These are phyloP conservation scores for Polysphondylium violaceum DNA, from an alignment of 78 protist genomes.

Conservation along the genomic window DNA sequence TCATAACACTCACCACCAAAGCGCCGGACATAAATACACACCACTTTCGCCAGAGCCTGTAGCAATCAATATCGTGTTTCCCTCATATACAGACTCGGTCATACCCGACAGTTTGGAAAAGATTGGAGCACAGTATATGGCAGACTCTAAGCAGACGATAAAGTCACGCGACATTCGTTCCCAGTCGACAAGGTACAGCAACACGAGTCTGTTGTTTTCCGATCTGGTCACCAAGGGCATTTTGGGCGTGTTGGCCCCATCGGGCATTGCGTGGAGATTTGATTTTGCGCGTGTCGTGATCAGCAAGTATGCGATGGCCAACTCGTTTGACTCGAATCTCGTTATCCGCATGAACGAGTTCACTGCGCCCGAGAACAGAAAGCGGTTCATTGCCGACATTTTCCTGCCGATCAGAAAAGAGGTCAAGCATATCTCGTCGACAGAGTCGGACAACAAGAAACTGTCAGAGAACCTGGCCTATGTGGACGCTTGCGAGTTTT, in stretches of 20 bases:
- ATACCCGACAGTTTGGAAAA: neutral
- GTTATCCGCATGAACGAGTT: constrained; percentile 4
- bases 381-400: constrained; percentile 22
- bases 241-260: constrained; percentile 29
- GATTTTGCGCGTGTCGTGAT: constrained; percentile 20
- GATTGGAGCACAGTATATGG: neutral
- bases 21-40: neutral
- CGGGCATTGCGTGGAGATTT: constrained; percentile 41
- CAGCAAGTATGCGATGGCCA: constrained; percentile 4
- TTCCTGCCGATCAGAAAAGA: constrained; percentile 10
- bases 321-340: too few relatives aligned
- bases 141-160: neutral
- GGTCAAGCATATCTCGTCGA: neutral
- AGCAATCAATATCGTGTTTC: neutral
- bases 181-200: neutral
- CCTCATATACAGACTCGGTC: neutral
- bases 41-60: constrained; percentile 19
- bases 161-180: neutral
- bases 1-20: neutral
- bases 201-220: neutral
- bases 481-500: constrained; percentile 35
- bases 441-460: constrained; percentile 29
- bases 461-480: constrained; percentile 23
- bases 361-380: neutral
- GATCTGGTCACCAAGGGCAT: neutral